Conservation (phyloP, 805 yeast species). For the Saccharomycopsis sp. region DNA sequence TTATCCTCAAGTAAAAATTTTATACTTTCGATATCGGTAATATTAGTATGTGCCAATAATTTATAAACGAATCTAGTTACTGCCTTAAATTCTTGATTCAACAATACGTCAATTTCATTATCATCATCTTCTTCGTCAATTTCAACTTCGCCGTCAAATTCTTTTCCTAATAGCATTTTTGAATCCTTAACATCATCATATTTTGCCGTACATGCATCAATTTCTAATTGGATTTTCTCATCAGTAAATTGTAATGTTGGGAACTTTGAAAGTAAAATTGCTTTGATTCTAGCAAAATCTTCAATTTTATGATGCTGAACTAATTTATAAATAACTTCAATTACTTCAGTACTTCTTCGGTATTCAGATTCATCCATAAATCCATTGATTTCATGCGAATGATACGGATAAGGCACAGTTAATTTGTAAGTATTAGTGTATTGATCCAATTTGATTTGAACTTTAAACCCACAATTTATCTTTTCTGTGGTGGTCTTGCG, state of each 20-base stretch:
- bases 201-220: neutral
- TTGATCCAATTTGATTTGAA: conserved; percentile 10
- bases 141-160: neutral
- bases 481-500: conserved; percentile 4
- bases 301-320: conserved; percentile 2
- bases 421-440: conserved; percentile 6
- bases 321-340: conserved; percentile 7
- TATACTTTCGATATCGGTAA: conserved; percentile 10
- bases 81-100: neutral
- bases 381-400: conserved; percentile 11
- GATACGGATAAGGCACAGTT: conserved; percentile 15
- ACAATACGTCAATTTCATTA: neutral
- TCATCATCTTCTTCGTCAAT: neutral
- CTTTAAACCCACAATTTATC: conserved; percentile 13
- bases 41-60: conserved; percentile 4
- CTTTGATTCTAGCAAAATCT: conserved; percentile 5
- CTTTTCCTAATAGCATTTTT: neutral
- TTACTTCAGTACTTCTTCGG: conserved; percentile 3
- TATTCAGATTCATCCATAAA: neutral
- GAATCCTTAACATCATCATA: neutral
- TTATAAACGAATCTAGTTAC: conserved; percentile 8
- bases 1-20: conserved; percentile 9
- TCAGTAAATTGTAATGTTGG: conserved; percentile 7
- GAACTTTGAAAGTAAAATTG: conserved; percentile 1
- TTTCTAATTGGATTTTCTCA: conserved; percentile 2